Conservation (phyloP, 2,329 filamentous ascomycete genomes). For the Talaromyces sp. region DNA sequence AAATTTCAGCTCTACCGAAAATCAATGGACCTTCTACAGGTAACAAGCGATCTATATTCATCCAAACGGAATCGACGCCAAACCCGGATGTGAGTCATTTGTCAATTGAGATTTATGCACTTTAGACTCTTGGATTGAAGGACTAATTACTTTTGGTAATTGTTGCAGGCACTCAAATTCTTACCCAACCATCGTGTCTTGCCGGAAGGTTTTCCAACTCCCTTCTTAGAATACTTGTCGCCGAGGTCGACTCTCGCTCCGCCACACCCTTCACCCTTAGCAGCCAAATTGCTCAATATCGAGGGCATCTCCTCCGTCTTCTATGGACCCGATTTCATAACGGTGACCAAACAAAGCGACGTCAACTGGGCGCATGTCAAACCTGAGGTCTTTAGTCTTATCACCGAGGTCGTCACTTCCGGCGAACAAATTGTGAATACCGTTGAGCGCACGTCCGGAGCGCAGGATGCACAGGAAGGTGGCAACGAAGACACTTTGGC, state of each 20-base stretch:
- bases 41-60: slow-evolving; percentile 77
- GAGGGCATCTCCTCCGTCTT: slow-evolving; percentile 95
- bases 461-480: slow-evolving; percentile 47
- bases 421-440: slow-evolving; percentile 78
- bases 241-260: slow-evolving; percentile 84
- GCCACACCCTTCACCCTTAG: slow-evolving; percentile 86
- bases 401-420: slow-evolving; percentile 85
- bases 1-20: slow-evolving; percentile 34
- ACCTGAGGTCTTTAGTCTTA: slow-evolving; percentile 90
- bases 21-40: slow-evolving; percentile 39
- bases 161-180: slow-evolving; percentile 74
- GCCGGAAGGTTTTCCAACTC: slow-evolving; percentile 66
- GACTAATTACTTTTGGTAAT: background rate
- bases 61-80: slow-evolving; percentile 91
- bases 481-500: slow-evolving; percentile 65
- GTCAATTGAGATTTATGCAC: background rate
- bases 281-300: slow-evolving; percentile 84
- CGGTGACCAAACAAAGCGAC: slow-evolving; percentile 83
- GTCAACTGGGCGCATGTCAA: slow-evolving; percentile 93
- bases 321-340: slow-evolving; percentile 94
- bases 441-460: slow-evolving; percentile 55
- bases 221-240: slow-evolving; percentile 88
- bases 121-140: background rate
- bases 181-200: slow-evolving; percentile 84
- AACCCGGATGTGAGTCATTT: slow-evolving; percentile 70